Evolutionary conservation across 106 monocot genomes (phyloP), one percentile per base, ranked within the genome.

Genomic region (Allium fistulosum): DNA sequence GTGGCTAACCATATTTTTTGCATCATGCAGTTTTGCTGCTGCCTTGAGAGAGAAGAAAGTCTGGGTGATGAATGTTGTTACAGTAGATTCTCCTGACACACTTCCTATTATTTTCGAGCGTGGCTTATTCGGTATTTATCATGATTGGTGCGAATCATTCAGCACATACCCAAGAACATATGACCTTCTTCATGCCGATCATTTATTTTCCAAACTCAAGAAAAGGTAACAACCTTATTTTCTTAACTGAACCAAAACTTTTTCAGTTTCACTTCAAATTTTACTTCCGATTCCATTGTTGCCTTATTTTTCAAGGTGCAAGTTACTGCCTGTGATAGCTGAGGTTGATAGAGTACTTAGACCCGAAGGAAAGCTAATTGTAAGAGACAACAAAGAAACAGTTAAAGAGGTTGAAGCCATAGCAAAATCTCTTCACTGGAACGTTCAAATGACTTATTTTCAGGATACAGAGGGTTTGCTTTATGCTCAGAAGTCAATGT

Each of bases 41-140:
- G 88, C 88, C 52, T 75, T 97, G 69, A 68, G 66, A 49, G 86
- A 92, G 59, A 72, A 75, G 81, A 88, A 86, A 37, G 83, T 92
- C 26, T 97, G 96, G 96, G 96, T 97, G 28, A 89, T 97, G 96
- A 97, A 97, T 65, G 74, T 92, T 26, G 86, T 97, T 6, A 71
- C 92, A 7, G 81, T 97, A 60, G 84, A 97, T 80, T 82, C 96
- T n/a, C 92, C 86, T 0, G 96, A 96, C 71, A 91, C 91, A 0
- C 76, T 96, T 69, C 91, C 95, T 3, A 75, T 96, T 51, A 86
- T 96, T 48, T 96, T 86, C 52, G 95, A 96, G 63, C 91, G 95
- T 9, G 95, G 95, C 48, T 57, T 96, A 22, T 91, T 96, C 70
- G 86, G 86, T 26, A 68, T 82, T 55, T 87, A 80, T 71, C 83